Evolutionary conservation across 805 yeast species (phyloP), one percentile per base, ranked within the genome.

Genomic region (Ogataea populi-albae): DNA sequence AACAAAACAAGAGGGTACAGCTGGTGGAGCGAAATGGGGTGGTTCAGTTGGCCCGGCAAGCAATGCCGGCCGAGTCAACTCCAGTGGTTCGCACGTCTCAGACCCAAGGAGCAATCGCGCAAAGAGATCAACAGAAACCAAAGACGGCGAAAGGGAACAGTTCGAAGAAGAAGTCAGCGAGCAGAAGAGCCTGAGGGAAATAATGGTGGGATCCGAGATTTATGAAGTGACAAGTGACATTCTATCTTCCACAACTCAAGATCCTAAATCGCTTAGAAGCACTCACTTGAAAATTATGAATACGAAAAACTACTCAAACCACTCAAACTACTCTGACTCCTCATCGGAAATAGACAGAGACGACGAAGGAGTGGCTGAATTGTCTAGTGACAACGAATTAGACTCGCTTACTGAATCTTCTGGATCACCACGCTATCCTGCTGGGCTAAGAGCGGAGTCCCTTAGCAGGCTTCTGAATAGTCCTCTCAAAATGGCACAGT

Each of bases 101-200:
- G 34, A 34, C 21, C 32, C 50, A 40, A 45, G 50, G 51, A 50
- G 51, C 46, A 43, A 37, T 36, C 49, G 47, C 49, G 26, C 49
- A 30, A 20, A 23, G 26, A 22, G 18, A 18, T 18, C 26, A 17
- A 8, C 29, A 31, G 26, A 11, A n/a, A n/a, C n/a, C n/a, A n/a
- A n/a, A 23, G 11, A 19, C 19, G 23, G 12, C 17, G 10, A n/a
- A 43, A 38, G 42, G 43, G 46, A 38, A 34, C 30, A 38, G 35
- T 34, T 35, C 40, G 23, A 38, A 22, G 43, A 41, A 35, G 41
- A 34, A 25, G 32, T 21, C 35, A 25, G 31, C 38, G 32, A 35
- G 42, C 37, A 39, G 35, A 40, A 41, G 32, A 34, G 35, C 34
- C 12, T 47, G 33, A 40, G 37, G 26, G 38, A 42, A 22, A 38